Base-by-base conservation (phyloP, 805 yeast genomes). In the Novakomyces olei region DNA sequence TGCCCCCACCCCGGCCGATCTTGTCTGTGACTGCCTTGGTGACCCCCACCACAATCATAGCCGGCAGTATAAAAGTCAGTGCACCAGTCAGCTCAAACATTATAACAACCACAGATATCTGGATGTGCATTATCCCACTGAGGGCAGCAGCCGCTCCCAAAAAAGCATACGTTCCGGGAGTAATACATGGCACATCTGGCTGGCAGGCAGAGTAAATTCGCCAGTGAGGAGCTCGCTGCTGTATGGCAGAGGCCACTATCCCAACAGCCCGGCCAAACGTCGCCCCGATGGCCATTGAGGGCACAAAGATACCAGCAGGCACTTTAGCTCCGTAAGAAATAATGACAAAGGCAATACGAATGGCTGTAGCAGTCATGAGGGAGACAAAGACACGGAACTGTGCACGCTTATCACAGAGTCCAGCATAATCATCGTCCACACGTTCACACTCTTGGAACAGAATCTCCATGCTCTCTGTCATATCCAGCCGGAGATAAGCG, bases 61-160 rank as follows among this genome's bases (percentile, higher is more conserved):
- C 78, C 2, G 99, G 99, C 8, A 91, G 64, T 37, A 88, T 77
- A 48, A 79, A 88, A 31, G 75, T 67, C 35, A 83, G 58, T 1
- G 98, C 98, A 20, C 98, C 99, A 0, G 99, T 88, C 35, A 88
- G 56, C 53, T 88, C 96, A 53, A 83, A 78, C 92, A 88, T 81
- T 27, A 91, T 75, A 10, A 88, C 78, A 2, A 83, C 96, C 15
- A 85, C 95, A 0, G 96, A 73, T 6, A 88, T 72, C 0, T 94
- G 79, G 38, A 88, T 57, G 46, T 85, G 83, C 17, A 95, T 88
- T 23, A 88, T 85, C 2, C 99, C 99, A 49, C 91, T 71, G 29
- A 88, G 60, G 0, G 93, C 76, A 3, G 95, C 92, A 0, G 85
- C 96, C 0, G 99, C 95, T 3, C 98, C 99, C 19, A 88, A 57